These are phyloP conservation scores for Umbelopsis ramanniana DNA, from an alignment of 192 early-diverging fungal genomes.

Conservation along the genomic window DNA sequence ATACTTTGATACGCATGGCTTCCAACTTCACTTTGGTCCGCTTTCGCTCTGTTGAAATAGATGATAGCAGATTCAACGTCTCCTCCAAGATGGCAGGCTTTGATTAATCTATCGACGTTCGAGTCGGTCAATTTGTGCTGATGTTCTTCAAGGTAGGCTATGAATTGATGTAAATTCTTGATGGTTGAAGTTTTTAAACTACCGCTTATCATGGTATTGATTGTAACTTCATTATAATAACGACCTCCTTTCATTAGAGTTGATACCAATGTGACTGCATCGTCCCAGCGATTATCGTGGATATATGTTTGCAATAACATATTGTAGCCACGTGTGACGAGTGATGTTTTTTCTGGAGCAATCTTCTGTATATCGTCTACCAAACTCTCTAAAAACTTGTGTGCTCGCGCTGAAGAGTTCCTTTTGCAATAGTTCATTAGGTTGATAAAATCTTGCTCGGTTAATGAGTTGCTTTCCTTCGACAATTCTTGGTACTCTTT, in stretches of 20 bases:
- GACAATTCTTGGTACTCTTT: background rate
- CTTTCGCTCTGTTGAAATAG: constrained; percentile 27
- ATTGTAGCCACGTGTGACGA: constrained; percentile 24
- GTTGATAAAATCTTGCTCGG: constrained; percentile 17
- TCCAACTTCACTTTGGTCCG: background rate
- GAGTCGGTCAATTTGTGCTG: background rate
- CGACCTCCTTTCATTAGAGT: background rate
- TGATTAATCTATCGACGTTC: constrained; percentile 25
- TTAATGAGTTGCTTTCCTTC: background rate
- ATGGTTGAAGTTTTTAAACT: constrained; percentile 19
- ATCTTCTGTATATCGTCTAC: constrained; percentile 22
- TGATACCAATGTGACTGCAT: constrained; percentile 27
- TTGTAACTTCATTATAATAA: background rate
- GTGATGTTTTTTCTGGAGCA: background rate
- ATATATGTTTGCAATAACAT: constrained; percentile 35
- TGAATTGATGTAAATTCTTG: constrained; percentile 23
- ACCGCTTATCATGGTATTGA: constrained; percentile 32
- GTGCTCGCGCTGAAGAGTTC: background rate
- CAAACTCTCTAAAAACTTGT: constrained; percentile 2
- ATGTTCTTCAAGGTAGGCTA: background rate
- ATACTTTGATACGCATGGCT: constrained; percentile 34
- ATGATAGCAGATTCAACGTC: background rate
- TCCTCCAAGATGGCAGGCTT: constrained; percentile 18
- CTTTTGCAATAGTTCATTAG: constrained; percentile 1
- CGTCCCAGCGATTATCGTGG: background rate